These are phyloP conservation scores for Xylaria longipes DNA, from an alignment of 495 filamentous ascomycete genomes.

Conservation along the genomic window DNA sequence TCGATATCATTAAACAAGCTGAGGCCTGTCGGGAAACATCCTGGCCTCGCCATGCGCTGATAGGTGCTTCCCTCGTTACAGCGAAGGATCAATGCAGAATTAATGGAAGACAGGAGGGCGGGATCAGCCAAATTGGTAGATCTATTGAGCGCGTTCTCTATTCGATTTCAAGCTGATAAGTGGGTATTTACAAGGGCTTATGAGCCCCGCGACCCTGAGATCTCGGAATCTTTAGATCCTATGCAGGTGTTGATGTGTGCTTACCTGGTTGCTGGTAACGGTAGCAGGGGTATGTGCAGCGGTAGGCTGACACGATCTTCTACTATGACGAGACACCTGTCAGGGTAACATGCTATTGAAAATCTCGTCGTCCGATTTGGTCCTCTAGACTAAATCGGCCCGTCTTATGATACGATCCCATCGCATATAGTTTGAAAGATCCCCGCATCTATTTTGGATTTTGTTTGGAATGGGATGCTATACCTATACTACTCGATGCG, in stretches of 20 bases:
- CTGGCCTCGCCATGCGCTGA: conserved; percentile 9
- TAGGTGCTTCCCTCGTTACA: conserved; percentile 6
- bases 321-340: conserved; percentile 5
- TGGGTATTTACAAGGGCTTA: background rate
- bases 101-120: background rate
- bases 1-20: background rate
- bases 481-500: background rate
- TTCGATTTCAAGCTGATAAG: conserved; percentile 8
- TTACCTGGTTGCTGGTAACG: conserved; percentile 15
- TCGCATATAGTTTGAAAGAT: background rate
- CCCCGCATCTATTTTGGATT: background rate
- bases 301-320: background rate
- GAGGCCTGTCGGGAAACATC: conserved; percentile 22
- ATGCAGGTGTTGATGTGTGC: background rate
- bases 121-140: background rate
- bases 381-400: background rate
- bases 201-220: background rate
- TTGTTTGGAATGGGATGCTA: background rate
- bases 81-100: background rate
- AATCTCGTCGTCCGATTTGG: background rate
- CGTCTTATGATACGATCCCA: background rate
- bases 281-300: conserved; percentile 12
- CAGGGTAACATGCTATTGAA: background rate
- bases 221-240: conserved; percentile 1
- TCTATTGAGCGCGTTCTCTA: background rate